A percentile compares a stretch with the other conserved stretches of the same genome.
Conservation (phyloP, 371 early-diverging fungal species). For the Apophysomyces ossiformis region DNA sequence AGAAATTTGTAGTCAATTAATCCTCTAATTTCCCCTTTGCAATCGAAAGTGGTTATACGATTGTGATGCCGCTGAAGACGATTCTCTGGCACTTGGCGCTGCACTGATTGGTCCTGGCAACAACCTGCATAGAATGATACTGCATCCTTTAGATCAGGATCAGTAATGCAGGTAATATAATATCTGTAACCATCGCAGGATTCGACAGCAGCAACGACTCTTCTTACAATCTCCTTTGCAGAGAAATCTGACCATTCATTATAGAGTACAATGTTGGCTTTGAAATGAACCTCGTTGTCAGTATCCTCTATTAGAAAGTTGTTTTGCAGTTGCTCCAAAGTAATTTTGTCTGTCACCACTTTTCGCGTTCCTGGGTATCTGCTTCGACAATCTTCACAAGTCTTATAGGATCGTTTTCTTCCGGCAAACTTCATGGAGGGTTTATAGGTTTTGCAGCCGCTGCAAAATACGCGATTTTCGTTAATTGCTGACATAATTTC, state of each 20-base stretch:
- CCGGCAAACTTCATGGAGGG: not conserved
- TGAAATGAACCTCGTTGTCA: conserved; percentile 1
- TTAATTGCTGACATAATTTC: not conserved
- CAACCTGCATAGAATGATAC: not conserved
- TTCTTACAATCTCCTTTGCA: not conserved
- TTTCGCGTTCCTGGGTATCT: not conserved
- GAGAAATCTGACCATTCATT: not conserved
- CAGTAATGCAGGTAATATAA: not conserved
- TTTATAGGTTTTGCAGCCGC: not conserved
- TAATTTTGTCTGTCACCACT: not conserved
- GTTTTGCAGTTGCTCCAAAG: not conserved
- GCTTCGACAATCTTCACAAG: not conserved
- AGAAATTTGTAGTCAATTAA: not conserved
- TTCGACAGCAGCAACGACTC: not conserved
- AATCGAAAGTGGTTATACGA: not conserved
- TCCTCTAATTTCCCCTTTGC: not conserved
- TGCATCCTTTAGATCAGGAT: not conserved
- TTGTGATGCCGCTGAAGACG: not conserved
- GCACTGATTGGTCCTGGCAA: not conserved
- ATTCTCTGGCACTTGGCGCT: not conserved
- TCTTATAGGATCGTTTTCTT: not conserved
- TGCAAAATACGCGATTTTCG: conserved; percentile 1
- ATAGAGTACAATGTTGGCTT: not conserved
- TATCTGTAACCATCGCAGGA: not conserved
- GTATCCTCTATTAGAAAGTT: not conserved